Base-by-base conservation (phyloP, 208 protist genomes). In the Trypanosoma avium region DNA sequence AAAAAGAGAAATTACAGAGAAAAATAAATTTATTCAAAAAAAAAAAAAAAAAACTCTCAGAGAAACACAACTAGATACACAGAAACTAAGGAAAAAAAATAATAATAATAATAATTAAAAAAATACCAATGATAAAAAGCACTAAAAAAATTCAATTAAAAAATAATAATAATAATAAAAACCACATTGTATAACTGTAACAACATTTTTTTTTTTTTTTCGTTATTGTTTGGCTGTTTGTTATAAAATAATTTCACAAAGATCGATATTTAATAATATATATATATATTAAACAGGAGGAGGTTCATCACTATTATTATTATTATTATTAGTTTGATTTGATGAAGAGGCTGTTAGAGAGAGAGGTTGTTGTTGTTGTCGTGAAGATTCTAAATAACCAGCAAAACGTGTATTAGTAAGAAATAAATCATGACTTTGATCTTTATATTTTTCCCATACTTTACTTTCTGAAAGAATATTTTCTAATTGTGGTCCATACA, bases 351-450 rank as follows among this genome's bases (percentile, higher is more conserved):
- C n/a, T n/a, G n/a, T 29, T 24, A 69, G 55, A 26, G 65, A 68
- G 1, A 79, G 40, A 17, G 45, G 54, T 32, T 56, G 42, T 27
- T 61, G 58, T 26, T 66, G 61, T n/a, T 62, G 36, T 19, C 6
- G 32, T 12, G 67, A 36, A 2, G 62, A 61, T 10, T 86, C 87
- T 32, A 94, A 49, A 59, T 85, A 92, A 15, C 88, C 87, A n/a
- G 72, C 78, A 53, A 85, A 75, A 21, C 50, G 62, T 3, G 66
- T 74, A 29, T 80, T 65, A 9, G 76, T 79, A 43, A 97, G 81
- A 67, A 97, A 97, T 36, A 97, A 62, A 42, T 97, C 93, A 67
- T 97, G 93, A 53, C 86, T 95, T 62, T 96, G 90, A 45, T 90
- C 64, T 61, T 93, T 88, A 79, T 95, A 97, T 59, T 90, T 93